Base-by-base conservation (phyloP, 345 rosid genomes). In the Linum tenue region DNA sequence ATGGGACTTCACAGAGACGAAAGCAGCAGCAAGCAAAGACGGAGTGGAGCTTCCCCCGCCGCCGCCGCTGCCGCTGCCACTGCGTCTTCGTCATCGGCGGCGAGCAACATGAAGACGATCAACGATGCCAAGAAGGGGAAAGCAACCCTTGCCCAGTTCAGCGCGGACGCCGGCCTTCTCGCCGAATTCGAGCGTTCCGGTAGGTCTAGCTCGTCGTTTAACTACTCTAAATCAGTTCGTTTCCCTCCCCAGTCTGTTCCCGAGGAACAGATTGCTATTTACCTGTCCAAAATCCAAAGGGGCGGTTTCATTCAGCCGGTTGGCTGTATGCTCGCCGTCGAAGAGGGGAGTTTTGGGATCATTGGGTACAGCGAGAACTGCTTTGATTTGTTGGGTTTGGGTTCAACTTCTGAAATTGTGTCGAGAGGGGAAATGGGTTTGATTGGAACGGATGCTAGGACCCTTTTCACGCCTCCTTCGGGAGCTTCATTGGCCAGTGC, bases 271-370 rank as follows among this genome's bases (percentile, higher is more conserved):
- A 84, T 88, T n/a, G 72, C 72, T 56, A 84, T 89, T 67, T 86
- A 85, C 66, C 42, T 91, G 17, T 77, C 86, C 2, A 86, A 75
- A 59, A 91, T 88, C 68, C 96, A 88, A 71, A 75, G 91, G 76
- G 97, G 97, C 51, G 97, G 97, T 41, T 76, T 79, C 38, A 70
- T 85, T 74, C 96, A 91, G 73, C 79, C 96, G 16, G 84, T 91
- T 74, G 94, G 96, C 43, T 91, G 96, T 69, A 69, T 91, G 77
- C 60, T 86, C 64, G 91, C 89, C 43, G 64, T 88, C 14, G 83
- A 86, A 67, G 96, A 85, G 64, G 70, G 86, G 67, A 81, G 58
- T 17, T 88, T 88, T 68, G 78, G 77, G 67, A 73, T 91, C 67
- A 73, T 86, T 39, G 48, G 82, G 43, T 80, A 76, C 66, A 88